Evolutionary conservation across 192 early-diverging fungal genomes (phyloP).

Genomic region (Coemansia sp.): DNA sequence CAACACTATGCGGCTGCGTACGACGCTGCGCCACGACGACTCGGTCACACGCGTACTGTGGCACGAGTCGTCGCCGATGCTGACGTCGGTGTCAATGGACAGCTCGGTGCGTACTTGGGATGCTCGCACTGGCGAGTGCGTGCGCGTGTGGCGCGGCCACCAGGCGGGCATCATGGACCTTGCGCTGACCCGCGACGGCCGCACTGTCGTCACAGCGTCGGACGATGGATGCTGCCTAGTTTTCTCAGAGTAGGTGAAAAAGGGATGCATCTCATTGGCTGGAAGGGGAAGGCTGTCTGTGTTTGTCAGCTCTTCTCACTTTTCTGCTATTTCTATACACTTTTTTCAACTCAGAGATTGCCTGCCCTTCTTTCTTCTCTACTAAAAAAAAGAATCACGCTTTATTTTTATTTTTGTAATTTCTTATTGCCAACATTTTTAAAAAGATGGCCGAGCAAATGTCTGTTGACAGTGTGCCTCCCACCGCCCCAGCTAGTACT

Average conservation of each 20-base stretch:
- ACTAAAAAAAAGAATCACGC: background rate
- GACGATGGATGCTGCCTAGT: slow-evolving; percentile 83
- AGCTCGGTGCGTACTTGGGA: slow-evolving; percentile 88
- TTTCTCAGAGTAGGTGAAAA: slow-evolving; percentile 44
- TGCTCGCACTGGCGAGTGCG: slow-evolving; percentile 77
- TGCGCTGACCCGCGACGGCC: slow-evolving; percentile 69
- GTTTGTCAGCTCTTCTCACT: background rate
- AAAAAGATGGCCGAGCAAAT: slow-evolving; percentile 50
- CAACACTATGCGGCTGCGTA: slow-evolving; percentile 76
- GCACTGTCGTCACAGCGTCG: slow-evolving; percentile 71
- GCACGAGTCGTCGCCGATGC: slow-evolving; percentile 61
- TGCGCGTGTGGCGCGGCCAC: slow-evolving; percentile 79
- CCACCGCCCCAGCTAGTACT: slow-evolving; percentile 9
- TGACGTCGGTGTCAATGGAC: slow-evolving; percentile 80
- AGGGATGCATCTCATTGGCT: background rate
- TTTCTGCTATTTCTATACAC: background rate
- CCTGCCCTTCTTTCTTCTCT: background rate
- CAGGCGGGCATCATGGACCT: slow-evolving; percentile 85
- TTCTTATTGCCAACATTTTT: background rate
- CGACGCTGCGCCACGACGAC: slow-evolving; percentile 80
- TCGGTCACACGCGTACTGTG: slow-evolving; percentile 80
- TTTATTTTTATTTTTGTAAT: background rate
- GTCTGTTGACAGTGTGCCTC: slow-evolving; percentile 50
- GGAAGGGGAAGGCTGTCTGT: background rate
- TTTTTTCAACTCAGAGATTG: background rate